phyloP scores from a whole-genome alignment of 2,329 filamentous ascomycete genomes.

The Zymoseptoria brevis region DNA sequence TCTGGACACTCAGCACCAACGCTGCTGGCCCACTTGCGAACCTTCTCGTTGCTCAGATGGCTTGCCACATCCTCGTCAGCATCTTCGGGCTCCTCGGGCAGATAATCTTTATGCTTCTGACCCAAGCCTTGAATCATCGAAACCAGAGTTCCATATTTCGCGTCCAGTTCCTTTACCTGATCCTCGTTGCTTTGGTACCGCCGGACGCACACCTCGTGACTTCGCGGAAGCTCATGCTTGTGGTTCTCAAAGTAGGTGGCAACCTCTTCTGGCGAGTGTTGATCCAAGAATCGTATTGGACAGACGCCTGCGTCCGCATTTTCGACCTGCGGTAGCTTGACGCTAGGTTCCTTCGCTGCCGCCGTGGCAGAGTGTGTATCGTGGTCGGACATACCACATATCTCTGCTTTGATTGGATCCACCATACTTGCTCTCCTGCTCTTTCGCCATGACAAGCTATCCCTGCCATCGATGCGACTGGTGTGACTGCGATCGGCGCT shows the following conservation, averaged over 20 bases:
- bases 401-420: conserved; percentile 32
- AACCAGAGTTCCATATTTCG: conserved; percentile 85
- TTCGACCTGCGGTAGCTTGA: conserved; percentile 12
- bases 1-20: conserved; percentile 53
- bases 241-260: conserved; percentile 90
- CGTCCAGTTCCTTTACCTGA: conserved; percentile 79
- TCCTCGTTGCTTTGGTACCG: conserved; percentile 81
- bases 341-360: conserved; percentile 7
- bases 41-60: conserved; percentile 57
- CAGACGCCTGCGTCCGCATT: conserved; percentile 53
- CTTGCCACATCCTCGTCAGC: conserved; percentile 35
- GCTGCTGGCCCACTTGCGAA: conserved; percentile 78
- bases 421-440: conserved; percentile 25
- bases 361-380: conserved; percentile 1
- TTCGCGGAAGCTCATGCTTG: conserved; percentile 89
- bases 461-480: conserved; percentile 34
- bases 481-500: conserved; percentile 22
- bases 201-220: conserved; percentile 85
- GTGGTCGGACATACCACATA: conserved; percentile 28
- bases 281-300: conserved; percentile 85
- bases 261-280: conserved; percentile 87
- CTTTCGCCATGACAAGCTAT: conserved; percentile 31
- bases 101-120: conserved; percentile 77
- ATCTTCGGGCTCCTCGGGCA: conserved; percentile 51
- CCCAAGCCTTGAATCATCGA: conserved; percentile 92